Base-by-base conservation (phyloP, 371 early-diverging fungal species). In the Rhizopus delemar region DNA sequence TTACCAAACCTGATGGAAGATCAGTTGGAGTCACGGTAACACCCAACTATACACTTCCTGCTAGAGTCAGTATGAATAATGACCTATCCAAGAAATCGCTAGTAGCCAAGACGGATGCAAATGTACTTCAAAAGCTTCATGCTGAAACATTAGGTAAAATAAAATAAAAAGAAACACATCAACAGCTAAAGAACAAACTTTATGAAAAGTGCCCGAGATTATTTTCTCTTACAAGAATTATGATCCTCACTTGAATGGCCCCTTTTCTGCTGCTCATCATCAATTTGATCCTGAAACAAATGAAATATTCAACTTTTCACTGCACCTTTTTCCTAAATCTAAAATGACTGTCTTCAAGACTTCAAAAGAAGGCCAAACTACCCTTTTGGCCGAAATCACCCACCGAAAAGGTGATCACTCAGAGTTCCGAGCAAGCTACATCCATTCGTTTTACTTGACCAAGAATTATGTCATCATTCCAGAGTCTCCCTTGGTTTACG, bases 21-120 rank as follows among this genome's bases (percentile, higher is more conserved):
- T n/a, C 46, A 12, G 74, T 85, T 5, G 80, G 75, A 4, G 86
- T 87, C 15, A 82, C 86, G 6, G 71, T 70, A 4, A 80, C 85
- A 0, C 74, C 80, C 4, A 81, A 83, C 48, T 87, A 76, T 39
- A 84, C 86, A 0, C 50, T 79, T 45, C 81, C 71, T 56, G 1
- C 53, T 2, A 22, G 16, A 7, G 5, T 22, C 28, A 34, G 50
- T n/a, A 56, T 35, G 5, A 22, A 35, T 9, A 46, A 52, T 4
- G 8, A 33, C 1, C 29, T 59, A 0, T 33, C 22, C 22, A 51
- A 59, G 13, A 50, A 52, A 5, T 63, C 69, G 0, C 58, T 88
- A 41, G 74, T 90, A 4, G 60, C 78, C 39, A 86, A 75, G 35
- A 85, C 86, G 2, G 86, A 86, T 60, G 82, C 78, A 2, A 86